Base-by-base conservation (phyloP, 2,329 filamentous ascomycete genomes). In the Didymella pinodella region DNA sequence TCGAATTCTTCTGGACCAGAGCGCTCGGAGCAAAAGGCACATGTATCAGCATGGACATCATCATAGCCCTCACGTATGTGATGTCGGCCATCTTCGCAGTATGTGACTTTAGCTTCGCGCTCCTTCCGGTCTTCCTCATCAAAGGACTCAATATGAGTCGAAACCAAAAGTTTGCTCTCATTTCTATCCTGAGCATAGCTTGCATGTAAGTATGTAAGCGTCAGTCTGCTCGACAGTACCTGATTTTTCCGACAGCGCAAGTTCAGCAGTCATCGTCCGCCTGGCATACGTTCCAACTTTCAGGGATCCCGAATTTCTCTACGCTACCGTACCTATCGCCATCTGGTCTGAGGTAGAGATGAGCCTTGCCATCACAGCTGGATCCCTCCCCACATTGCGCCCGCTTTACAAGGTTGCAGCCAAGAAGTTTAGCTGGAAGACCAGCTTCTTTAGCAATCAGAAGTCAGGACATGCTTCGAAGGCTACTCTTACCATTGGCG, bases 61-160 rank as follows among this genome's bases (percentile, higher is more conserved):
- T 88, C 43, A 82, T 85, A 59, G 78, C 69, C 45, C 76, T 85
- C 28, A 82, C 79, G 14, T 83, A 83, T 59, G 29, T 55, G n/a
- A 58, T 63, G 26, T 57, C 58, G 14, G 59, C 57, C 10, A 52
- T 68, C 1, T 55, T 55, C 20, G 54, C 62, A 4, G 44, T 57
- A 12, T 59, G 62, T 3, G 65, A 68, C 53, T 47, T 64, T 34
- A 62, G 60, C 5, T 61, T 62, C 34, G 64, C 56, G 4, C 25
- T 65, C 12, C 48, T 66, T 11, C 62, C 63, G 10, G 77, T 82
- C 6, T 80, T 81, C 50, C 70, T 88, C 2, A 77, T 87, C 7
- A 82, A 77, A 72, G 79, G 81, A 28, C 68, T 86, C 46, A 81
- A 85, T 57, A 85, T 87, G 79, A 80, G 80, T 58, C 51, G 52